phyloP scores from a whole-genome alignment of 768 basidiomycete genomes.

The Amanita thiersii region DNA sequence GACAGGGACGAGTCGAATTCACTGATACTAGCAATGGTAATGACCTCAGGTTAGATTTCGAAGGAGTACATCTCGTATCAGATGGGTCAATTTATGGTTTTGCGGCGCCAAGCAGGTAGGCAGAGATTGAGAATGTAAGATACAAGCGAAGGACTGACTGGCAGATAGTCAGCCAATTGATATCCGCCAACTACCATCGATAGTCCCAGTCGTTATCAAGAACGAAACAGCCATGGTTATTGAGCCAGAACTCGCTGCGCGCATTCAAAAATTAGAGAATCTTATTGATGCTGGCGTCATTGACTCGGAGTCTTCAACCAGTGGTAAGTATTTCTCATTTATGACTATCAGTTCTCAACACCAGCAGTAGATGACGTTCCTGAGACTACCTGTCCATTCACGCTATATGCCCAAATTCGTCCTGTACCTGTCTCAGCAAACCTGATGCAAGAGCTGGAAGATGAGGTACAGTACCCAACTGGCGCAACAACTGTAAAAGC shows the following conservation, averaged over 20 bases:
- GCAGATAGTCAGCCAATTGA: constrained; percentile 46
- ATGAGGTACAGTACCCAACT: constrained; percentile 67
- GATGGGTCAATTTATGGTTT: constrained; percentile 77
- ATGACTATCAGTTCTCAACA: neutral
- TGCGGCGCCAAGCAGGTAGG: constrained; percentile 56
- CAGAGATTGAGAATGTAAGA: neutral
- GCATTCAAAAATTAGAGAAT: constrained; percentile 51
- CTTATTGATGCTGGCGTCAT: constrained; percentile 59
- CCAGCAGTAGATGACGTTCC: constrained; percentile 32
- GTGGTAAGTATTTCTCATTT: constrained; percentile 16
- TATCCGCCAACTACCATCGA: constrained; percentile 54
- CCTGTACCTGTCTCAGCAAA: constrained; percentile 41
- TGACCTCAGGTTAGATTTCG: constrained; percentile 63
- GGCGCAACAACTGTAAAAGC: constrained; percentile 52
- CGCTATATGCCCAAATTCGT: constrained; percentile 57
- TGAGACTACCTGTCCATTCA: constrained; percentile 56
- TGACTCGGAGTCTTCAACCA: constrained; percentile 37
- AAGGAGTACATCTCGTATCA: constrained; percentile 65
- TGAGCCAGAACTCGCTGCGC: constrained; percentile 48
- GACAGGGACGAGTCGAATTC: constrained; percentile 68
- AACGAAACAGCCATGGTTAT: constrained; percentile 56
- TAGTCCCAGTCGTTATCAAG: constrained; percentile 47
- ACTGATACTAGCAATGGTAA: constrained; percentile 41
- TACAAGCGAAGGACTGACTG: neutral
- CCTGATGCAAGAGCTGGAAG: constrained; percentile 63